These are phyloP conservation scores for Mycena albidolilacea DNA, from an alignment of 768 basidiomycete genomes.

Conservation along the genomic window DNA sequence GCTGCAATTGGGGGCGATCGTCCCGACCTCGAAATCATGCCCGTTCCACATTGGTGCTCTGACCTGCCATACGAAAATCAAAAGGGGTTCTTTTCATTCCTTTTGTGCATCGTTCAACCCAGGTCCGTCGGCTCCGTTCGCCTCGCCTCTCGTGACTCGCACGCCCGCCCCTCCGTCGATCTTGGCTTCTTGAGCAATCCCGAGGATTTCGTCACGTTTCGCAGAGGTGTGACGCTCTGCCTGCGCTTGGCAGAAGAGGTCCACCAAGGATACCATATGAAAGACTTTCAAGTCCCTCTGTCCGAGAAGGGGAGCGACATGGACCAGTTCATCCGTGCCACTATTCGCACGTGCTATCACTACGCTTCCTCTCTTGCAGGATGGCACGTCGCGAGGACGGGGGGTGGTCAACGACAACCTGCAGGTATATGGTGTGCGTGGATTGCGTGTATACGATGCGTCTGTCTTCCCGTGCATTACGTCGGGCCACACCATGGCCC, in stretches of 20 bases:
- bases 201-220: constrained; percentile 3
- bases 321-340: constrained; percentile 42
- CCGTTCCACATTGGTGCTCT: constrained; percentile 38
- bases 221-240: constrained; percentile 14
- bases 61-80: constrained; percentile 27
- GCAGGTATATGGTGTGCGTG: constrained; percentile 59
- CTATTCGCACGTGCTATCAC: constrained; percentile 46
- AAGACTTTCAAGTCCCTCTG: constrained; percentile 43
- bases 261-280: constrained; percentile 41
- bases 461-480: constrained; percentile 24
- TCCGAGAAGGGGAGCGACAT: constrained; percentile 42
- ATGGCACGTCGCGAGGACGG: constrained; percentile 36
- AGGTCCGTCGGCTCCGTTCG: constrained; percentile 39
- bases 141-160: constrained; percentile 39
- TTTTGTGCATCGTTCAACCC: constrained; percentile 31
- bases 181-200: too few relatives aligned
- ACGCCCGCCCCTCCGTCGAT: constrained; percentile 17
- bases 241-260: constrained; percentile 41
- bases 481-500: not conserved
- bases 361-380: constrained; percentile 42
- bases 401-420: constrained; percentile 65
- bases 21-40: constrained; percentile 52
- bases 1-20: constrained; percentile 15
- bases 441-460: constrained; percentile 57
- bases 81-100: constrained; percentile 40